Conservation (phyloP, 768 basidiomycete genomes). For the Daedalea quercina region DNA sequence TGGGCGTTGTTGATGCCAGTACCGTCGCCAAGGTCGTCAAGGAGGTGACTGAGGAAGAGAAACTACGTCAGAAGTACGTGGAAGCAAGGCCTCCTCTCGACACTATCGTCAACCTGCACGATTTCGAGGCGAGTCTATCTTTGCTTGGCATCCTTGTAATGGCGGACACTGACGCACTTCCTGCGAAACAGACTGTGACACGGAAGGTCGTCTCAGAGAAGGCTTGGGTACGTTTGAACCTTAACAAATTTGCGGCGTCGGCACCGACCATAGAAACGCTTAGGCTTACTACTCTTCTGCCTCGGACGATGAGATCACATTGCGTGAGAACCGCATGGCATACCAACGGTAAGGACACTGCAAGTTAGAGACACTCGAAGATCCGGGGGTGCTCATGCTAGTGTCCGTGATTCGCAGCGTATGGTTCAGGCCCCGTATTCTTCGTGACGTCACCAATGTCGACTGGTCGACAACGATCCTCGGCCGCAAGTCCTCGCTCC, state of each 20-base stretch:
- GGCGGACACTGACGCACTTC: neutral
- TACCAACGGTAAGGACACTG: slow-evolving; percentile 65
- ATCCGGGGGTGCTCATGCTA: too few species aligned
- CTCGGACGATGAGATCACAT: slow-evolving; percentile 90
- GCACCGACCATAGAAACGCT: too few species aligned
- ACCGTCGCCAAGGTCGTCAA: slow-evolving; percentile 58
- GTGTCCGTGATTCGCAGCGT: slow-evolving; percentile 16
- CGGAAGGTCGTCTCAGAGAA: slow-evolving; percentile 75
- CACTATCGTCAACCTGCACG: slow-evolving; percentile 85
- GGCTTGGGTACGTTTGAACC: slow-evolving; percentile 51
- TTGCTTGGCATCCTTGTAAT: neutral
- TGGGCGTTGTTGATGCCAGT: slow-evolving; percentile 66
- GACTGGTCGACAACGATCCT: slow-evolving; percentile 82
- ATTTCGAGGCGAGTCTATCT: slow-evolving; percentile 69
- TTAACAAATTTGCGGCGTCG: neutral
- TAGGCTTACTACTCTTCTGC: slow-evolving; percentile 93
- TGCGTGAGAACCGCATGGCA: slow-evolving; percentile 84
- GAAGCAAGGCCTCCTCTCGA: slow-evolving; percentile 62
- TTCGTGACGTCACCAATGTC: slow-evolving; percentile 81
- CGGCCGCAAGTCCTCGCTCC: slow-evolving; percentile 68
- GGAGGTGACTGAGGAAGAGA: slow-evolving; percentile 64
- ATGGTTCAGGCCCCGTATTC: slow-evolving; percentile 30
- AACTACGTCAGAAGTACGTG: slow-evolving; percentile 55
- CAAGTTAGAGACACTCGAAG: too few species aligned
- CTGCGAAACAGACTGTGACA: slow-evolving; percentile 60